These are phyloP conservation scores for Pelargonium myrrhifolium DNA, from an alignment of 441 rosid genomes.

Conservation along the genomic window DNA sequence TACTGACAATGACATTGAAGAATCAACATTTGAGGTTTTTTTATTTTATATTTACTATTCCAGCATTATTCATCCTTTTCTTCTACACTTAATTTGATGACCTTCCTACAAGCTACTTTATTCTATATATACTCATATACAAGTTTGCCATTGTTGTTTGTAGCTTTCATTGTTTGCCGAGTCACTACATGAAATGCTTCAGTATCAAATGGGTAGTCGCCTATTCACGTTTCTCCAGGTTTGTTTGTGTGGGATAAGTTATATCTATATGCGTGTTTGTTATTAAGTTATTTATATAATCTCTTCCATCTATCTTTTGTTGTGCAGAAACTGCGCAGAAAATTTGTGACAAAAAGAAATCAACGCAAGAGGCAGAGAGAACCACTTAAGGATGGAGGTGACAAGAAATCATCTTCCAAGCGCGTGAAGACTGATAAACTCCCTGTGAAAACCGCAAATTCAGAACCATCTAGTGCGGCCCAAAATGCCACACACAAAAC, in stretches of 20 bases:
- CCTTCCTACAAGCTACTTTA: not conserved
- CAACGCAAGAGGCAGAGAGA: slow-evolving; percentile 67
- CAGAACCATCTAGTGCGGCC: slow-evolving; percentile 31
- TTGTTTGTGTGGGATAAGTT: slow-evolving; percentile 21
- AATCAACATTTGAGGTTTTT: slow-evolving; percentile 86
- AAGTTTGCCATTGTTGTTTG: slow-evolving; percentile 20
- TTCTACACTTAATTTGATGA: not conserved
- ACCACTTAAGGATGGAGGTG: slow-evolving; percentile 43
- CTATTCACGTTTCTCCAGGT: slow-evolving; percentile 80
- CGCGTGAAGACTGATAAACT: slow-evolving; percentile 49
- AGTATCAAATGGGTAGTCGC: slow-evolving; percentile 88
- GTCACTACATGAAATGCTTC: slow-evolving; percentile 84
- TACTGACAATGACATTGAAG: slow-evolving; percentile 78
- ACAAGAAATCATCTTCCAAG: slow-evolving; percentile 38
- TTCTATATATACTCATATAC: not conserved
- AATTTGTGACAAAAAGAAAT: slow-evolving; percentile 66
- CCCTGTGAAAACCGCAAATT: slow-evolving; percentile 34
- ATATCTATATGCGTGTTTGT: slow-evolving; percentile 9
- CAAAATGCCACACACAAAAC: too few species aligned
- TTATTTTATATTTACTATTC: slow-evolving; percentile 7
- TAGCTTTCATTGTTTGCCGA: slow-evolving; percentile 96
- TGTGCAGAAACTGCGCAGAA: slow-evolving; percentile 55
- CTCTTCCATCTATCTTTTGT: slow-evolving; percentile 10
- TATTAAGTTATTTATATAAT: slow-evolving; percentile 3
- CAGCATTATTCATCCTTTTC: slow-evolving; percentile 7